phyloP scores from a whole-genome alignment of 306 rosid species.

The Alnus rubra region DNA sequence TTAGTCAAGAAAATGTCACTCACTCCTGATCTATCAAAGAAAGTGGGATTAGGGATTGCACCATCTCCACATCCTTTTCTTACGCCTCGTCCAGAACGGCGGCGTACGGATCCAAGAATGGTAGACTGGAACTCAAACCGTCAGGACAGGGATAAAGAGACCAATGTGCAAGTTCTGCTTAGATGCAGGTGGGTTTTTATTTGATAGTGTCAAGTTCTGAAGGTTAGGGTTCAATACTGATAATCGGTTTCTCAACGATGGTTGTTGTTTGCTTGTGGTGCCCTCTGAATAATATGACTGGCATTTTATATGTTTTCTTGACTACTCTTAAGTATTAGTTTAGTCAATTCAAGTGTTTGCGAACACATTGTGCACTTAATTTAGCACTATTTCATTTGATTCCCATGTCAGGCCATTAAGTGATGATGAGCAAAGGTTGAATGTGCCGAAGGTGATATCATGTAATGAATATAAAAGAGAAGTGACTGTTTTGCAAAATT shows the following conservation, averaged over 20 bases:
- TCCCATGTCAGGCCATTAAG: constrained; percentile 65
- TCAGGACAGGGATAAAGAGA: constrained; percentile 68
- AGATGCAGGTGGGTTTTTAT: constrained; percentile 75
- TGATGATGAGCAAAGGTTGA: constrained; percentile 65
- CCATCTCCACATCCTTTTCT: constrained; percentile 79
- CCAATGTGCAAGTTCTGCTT: constrained; percentile 79
- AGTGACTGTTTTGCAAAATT: constrained; percentile 74
- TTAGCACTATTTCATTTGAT: background rate
- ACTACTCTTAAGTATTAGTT: background rate
- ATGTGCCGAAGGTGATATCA: constrained; percentile 63
- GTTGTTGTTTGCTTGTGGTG: background rate
- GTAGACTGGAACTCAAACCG: constrained; percentile 56
- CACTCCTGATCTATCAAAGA: constrained; percentile 79
- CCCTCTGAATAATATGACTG: background rate
- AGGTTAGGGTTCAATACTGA: background rate
- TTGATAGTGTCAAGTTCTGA: background rate
- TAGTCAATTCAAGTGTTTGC: background rate
- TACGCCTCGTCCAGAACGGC: constrained; percentile 88
- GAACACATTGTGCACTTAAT: no score
- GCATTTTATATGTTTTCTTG: background rate
- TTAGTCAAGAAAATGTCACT: constrained; percentile 41
- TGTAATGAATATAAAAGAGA: constrained; percentile 85
- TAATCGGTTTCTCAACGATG: background rate
- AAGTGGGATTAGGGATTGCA: constrained; percentile 68
- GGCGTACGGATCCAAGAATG: constrained; percentile 63